Base-by-base conservation (phyloP, 2,329 filamentous ascomycete species). In the Fusarium sp. region DNA sequence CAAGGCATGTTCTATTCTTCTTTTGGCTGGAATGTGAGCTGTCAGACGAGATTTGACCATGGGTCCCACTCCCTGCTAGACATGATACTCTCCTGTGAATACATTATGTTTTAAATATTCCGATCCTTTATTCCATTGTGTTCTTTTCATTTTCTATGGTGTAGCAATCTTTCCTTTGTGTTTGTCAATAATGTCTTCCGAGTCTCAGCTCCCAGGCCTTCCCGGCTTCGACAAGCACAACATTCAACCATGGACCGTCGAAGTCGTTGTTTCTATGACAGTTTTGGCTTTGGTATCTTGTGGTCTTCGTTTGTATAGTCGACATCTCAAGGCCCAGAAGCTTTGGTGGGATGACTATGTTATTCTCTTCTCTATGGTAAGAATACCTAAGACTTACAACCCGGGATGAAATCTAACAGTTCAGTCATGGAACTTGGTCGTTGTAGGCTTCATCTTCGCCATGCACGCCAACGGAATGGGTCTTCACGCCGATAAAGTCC, bases 311-410 rank as follows among this genome's bases (percentile, higher is more conserved):
- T 53, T 86, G 8, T 58, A 81, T 32, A 82, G 82, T 60, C 82
- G 84, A 14, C 78, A 79, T 52, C 74, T 84, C 46, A 83, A 83
- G 48, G 80, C 76, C 5, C 83, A 85, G 60, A 73, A 75, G 63
- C 72, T 86, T 8, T 86, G 85, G 85, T 85, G 84, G 85, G 85
- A 86, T 76, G 85, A 86, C 72, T 86, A 80, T 73, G 79, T 85
- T 74, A 84, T 86, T 60, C 61, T 86, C 0, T 85, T 82, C 54
- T 85, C 85, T 2, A 83, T 84, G 84, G 84, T 86, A 57, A 64
- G 68, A 4, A 23, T 4, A 5, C 23, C 23, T 23, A 23, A 23
- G 23, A 23, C 2, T 46, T 26, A 15, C 7, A 52, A 5, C 11
- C 12, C 14, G 7, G 3, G 5, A 15, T 3, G 7, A 20, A n/a